phyloP scores from a whole-genome alignment of 495 filamentous ascomycete species.

The Clavariopsis aquatica region DNA sequence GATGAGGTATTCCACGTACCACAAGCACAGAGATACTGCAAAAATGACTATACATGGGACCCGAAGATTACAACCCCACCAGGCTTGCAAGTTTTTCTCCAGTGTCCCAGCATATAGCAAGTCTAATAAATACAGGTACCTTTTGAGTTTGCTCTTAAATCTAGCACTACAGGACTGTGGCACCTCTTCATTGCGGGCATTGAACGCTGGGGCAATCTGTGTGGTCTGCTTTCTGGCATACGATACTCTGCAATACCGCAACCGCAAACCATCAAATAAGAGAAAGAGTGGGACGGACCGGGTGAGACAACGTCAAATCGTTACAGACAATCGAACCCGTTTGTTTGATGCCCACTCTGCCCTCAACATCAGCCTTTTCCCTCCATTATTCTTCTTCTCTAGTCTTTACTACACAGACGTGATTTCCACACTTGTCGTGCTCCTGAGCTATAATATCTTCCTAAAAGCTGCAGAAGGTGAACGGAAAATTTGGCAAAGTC shows the following conservation, averaged over 20 bases:
- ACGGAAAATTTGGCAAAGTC: background rate
- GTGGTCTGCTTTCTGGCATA: slow-evolving; percentile 13
- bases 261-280: slow-evolving; percentile 8
- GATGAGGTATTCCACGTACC: slow-evolving; percentile 96
- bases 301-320: background rate
- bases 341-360: slow-evolving; percentile 56
- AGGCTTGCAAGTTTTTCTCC: slow-evolving; percentile 64
- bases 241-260: slow-evolving; percentile 28
- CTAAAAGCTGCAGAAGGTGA: slow-evolving; percentile 11
- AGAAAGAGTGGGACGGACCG: background rate
- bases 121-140: slow-evolving; percentile 50
- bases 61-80: slow-evolving; percentile 96
- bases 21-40: slow-evolving; percentile 85
- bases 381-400: slow-evolving; percentile 92
- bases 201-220: slow-evolving; percentile 54
- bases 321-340: background rate
- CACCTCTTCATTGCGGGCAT: slow-evolving; percentile 50
- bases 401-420: slow-evolving; percentile 94
- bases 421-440: slow-evolving; percentile 58
- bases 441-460: slow-evolving; percentile 46
- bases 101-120: background rate
- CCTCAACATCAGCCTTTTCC: slow-evolving; percentile 83
- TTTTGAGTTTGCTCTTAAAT: slow-evolving; percentile 51
- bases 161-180: slow-evolving; percentile 45
- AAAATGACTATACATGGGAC: slow-evolving; percentile 79